phyloP scores from a whole-genome alignment of 2,329 filamentous ascomycete species.

The Fusarium secorum region DNA sequence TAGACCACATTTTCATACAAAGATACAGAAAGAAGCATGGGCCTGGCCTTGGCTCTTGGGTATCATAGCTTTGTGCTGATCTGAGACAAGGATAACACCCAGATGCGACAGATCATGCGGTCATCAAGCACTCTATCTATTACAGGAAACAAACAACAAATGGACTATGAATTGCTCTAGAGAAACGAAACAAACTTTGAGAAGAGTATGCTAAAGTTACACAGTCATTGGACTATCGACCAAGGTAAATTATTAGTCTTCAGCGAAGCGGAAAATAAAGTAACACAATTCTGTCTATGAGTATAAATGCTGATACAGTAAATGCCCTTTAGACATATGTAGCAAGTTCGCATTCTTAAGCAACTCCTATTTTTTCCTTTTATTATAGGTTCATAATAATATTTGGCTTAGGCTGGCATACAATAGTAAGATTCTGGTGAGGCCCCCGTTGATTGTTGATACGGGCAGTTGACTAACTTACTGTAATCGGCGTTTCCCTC shows the following conservation, averaged over 20 bases:
- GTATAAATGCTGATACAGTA: not conserved
- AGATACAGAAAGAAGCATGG: slow-evolving; percentile 2
- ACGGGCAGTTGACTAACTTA: not conserved
- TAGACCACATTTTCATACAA: not conserved
- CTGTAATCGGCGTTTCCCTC: not conserved
- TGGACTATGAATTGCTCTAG: not conserved
- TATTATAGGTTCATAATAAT: not conserved
- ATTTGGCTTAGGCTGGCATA: not conserved
- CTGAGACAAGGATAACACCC: slow-evolving; percentile 30
- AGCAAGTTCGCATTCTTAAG: not conserved
- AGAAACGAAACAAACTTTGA: not conserved
- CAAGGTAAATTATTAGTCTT: not conserved
- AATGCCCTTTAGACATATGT: not conserved
- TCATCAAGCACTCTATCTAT: slow-evolving; percentile 5
- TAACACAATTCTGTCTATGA: not conserved
- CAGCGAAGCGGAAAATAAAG: not conserved
- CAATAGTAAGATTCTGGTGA: not conserved
- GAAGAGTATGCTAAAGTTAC: not conserved
- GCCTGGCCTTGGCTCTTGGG: slow-evolving; percentile 5
- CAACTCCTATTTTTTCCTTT: too few relatives aligned
- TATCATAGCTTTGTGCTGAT: slow-evolving; percentile 19
- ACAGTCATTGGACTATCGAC: not conserved
- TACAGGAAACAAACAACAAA: not conserved
- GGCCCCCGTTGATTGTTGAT: not conserved
- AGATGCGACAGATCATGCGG: slow-evolving; percentile 13